Base-by-base conservation (phyloP, 805 yeast genomes). In the Millerozyma acaciae region DNA sequence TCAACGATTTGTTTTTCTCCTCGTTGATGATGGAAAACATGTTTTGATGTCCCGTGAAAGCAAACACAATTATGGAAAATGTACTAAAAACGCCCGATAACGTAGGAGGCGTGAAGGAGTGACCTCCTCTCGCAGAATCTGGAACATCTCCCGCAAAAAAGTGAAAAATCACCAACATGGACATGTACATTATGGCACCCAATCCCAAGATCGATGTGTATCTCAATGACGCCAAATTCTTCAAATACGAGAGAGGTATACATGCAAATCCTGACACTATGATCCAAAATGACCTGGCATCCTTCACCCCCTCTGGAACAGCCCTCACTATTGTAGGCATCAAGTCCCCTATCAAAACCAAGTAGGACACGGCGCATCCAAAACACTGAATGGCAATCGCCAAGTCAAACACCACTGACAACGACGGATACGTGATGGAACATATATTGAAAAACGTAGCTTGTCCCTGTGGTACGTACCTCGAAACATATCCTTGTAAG, bases 31-130 rank as follows among this genome's bases (percentile, higher is more conserved):
- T 75, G 1, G 95, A 78, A 49, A 86, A 87, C 87, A 86, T 86
- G 60, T 90, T 90, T 57, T 90, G 97, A 52, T 90, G 97, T 49
- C 97, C 93, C 0, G 97, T 90, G 59, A 79, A 90, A 0, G 96
- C 96, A 66, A 90, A 89, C 9, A 90, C 90, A 45, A 88, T 80
- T 42, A 89, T 84, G n/a, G 97, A 94, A 53, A 89, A 77, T 8
- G 93, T 78, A 17, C 62, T 53, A 16, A 83, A 70, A 13, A 89
- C 68, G n/a, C 40, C 76, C 40, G 44, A 68, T 35, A 37, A 73
- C 50, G 32, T 84, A 55, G 53, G 45, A 2, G 71, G 71, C 28
- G 51, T 46, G 33, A 53, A 48, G 7, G 47, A 40, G n/a, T 45
- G 47, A 58, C 53, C 45, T 3, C 70, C 70, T 24, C 40, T 35